A percentile compares a stretch with the other conserved stretches of the same genome.
phyloP scores from a whole-genome alignment of 768 basidiomycete species.

The Suillus subalutaceus region DNA sequence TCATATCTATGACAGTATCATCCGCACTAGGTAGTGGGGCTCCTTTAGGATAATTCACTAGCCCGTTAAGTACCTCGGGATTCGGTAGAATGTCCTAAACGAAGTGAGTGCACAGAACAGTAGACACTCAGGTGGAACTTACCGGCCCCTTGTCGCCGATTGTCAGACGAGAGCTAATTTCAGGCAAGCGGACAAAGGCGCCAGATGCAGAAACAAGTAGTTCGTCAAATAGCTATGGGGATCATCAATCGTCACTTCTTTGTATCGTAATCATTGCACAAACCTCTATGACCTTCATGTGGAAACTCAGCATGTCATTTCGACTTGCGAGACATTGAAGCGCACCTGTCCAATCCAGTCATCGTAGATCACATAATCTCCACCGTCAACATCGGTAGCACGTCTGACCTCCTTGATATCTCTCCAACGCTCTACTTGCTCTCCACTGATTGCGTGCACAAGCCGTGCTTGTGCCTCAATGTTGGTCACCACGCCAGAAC shows the following conservation, averaged over 20 bases:
- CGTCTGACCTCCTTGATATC: constrained; percentile 58
- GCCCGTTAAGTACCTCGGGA: constrained; percentile 45
- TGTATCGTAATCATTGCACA: constrained; percentile 18
- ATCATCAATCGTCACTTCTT: constrained; percentile 14
- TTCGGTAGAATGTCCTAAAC: constrained; percentile 69
- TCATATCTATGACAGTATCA: constrained; percentile 72
- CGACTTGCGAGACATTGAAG: constrained; percentile 11
- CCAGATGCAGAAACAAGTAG: constrained; percentile 69
- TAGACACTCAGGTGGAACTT: constrained; percentile 27
- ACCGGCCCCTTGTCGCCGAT: constrained; percentile 81
- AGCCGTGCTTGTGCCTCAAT: constrained; percentile 66
- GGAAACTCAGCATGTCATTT: constrained; percentile 9
- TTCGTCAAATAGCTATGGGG: constrained; percentile 77
- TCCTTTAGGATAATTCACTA: constrained; percentile 50
- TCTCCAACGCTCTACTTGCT: constrained; percentile 65
- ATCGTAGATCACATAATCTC: constrained; percentile 80
- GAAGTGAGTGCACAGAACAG: constrained; percentile 12
- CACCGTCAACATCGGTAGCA: constrained; percentile 64
- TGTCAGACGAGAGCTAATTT: constrained; percentile 72
- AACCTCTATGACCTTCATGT: constrained; percentile 74
- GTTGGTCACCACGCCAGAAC: constrained; percentile 74
- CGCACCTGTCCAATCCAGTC: constrained; percentile 91
- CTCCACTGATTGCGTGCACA: constrained; percentile 72
- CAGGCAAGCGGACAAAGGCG: constrained; percentile 73
- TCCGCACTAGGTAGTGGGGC: constrained; percentile 43